phyloP scores from a whole-genome alignment of 169 alveolate species.

The Cyclospora cayetanensis region DNA sequence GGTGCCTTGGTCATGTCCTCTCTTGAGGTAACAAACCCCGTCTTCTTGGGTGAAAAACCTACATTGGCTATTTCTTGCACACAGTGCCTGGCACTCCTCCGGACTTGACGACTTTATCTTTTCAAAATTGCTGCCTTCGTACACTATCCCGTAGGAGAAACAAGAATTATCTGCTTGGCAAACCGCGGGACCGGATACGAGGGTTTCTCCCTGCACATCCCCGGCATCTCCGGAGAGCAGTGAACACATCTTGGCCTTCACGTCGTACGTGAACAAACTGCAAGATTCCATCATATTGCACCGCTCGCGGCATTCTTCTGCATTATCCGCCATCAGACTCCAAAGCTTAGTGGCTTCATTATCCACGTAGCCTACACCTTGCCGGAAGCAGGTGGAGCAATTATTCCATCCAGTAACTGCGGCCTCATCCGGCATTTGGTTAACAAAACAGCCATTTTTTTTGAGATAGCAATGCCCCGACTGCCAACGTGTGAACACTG shows the following conservation, averaged over 20 bases:
- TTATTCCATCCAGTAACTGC: neutral
- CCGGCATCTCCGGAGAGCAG: neutral
- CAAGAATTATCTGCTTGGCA: neutral
- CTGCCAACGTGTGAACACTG: neutral
- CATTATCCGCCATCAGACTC: neutral
- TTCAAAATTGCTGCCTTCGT: neutral
- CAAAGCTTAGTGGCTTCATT: neutral
- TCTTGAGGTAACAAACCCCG: neutral
- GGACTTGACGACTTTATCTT: neutral
- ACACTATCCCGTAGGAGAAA: neutral
- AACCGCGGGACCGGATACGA: neutral
- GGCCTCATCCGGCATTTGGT: neutral
- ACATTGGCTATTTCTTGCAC: neutral
- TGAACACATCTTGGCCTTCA: neutral
- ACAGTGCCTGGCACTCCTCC: neutral
- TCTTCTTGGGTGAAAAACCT: neutral
- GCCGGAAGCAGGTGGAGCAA: neutral
- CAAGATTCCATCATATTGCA: neutral
- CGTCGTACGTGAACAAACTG: neutral
- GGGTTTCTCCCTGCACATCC: neutral
- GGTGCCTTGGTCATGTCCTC: neutral
- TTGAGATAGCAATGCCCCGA: neutral
- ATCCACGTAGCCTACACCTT: neutral
- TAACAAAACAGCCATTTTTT: neutral
- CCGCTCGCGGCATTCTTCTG: neutral